Percentiles rank a stretch among this genome's conserved stretches.
Evolutionary conservation across 129 eudicot species (phyloP).

Genomic region (Mikania micrantha): DNA sequence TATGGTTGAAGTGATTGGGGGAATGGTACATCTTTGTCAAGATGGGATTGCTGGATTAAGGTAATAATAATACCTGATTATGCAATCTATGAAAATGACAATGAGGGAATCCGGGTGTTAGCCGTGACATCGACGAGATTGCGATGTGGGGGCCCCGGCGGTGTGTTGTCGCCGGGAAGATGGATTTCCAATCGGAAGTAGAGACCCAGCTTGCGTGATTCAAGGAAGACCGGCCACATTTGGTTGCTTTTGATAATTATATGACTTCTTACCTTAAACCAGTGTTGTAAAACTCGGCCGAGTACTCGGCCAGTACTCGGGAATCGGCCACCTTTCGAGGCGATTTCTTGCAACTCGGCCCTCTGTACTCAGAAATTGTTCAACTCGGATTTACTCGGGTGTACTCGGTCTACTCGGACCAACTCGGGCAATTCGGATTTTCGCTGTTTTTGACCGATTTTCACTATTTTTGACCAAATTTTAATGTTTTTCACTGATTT

Average conservation of each 20-base stretch:
- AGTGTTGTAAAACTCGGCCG: too few relatives aligned
- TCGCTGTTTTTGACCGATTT: too few relatives aligned
- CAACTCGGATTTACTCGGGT: too few relatives aligned
- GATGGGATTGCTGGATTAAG: slow-evolving; percentile 16
- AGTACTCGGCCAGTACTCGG: too few relatives aligned
- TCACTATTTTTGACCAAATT: too few relatives aligned
- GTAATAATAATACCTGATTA: not conserved
- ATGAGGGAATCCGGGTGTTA: slow-evolving; percentile 12
- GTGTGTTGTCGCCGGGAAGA: slow-evolving; percentile 21
- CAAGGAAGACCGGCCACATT: slow-evolving; percentile 12
- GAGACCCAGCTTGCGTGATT: not conserved
- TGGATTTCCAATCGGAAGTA: slow-evolving; percentile 5
- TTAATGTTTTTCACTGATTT: too few relatives aligned
- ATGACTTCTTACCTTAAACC: not conserved
- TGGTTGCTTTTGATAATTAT: not conserved
- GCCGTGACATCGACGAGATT: not conserved
- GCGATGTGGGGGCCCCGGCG: slow-evolving; percentile 13
- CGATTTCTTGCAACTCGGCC: too few relatives aligned
- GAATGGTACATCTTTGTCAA: slow-evolving; percentile 5
- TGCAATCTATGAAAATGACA: slow-evolving; percentile 4
- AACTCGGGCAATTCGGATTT: too few relatives aligned
- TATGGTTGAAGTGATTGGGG: slow-evolving; percentile 13
- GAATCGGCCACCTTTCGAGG: too few relatives aligned
- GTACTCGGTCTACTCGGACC: too few relatives aligned
- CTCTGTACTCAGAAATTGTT: too few relatives aligned